Evolutionary conservation across 2,329 filamentous ascomycete genomes (phyloP), one percentile per base, ranked within the genome.

Genomic region (Epichloe aotearoae): DNA sequence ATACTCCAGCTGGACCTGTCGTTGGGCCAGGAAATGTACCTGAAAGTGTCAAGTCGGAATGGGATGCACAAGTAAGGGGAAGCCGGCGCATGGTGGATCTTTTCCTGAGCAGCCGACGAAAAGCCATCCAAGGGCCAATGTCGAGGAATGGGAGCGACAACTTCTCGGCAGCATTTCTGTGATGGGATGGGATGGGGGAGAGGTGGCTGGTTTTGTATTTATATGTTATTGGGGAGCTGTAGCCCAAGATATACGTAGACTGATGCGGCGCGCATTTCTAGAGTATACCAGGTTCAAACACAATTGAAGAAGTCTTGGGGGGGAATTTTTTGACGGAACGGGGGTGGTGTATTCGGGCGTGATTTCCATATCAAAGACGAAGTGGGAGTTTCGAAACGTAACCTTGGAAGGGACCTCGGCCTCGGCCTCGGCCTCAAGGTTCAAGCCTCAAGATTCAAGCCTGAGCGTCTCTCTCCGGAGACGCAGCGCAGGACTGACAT

Each of bases 71-170:
- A 52, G 61, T 60, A 0, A 60, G 69, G 53, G 72, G 72, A 2
- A 74, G 74, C 56, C 71, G 71, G 59, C 66, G 66, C 41, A 77
- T 79, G 72, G 75, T 79, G 7, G 75, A 79, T 49, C 52, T 73
- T 46, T 79, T 79, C 57, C 62, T 79, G 30, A 76, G 66, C 53
- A 75, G 69, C 45, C 67, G 75, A 17, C 67, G 71, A 15, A 71
- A 61, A 53, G 66, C 68, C 12, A 68, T 71, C 38, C 60, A 64
- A 23, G 69, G 68, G 12, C 67, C 64, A 26, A 52, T 50, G 47
- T 53, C 54, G 37, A 57, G 54, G 7, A 56, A 54, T 17, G 59
- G 54, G 26, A 56, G 55, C 42, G 61, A 61, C 3, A 62, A 57
- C 52, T 63, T 61, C 5, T 59, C 62, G 2, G 52, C 54, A 2